These are phyloP conservation scores for Athelia sp. DNA, from an alignment of 1,284 basidiomycete genomes.

Conservation along the genomic window DNA sequence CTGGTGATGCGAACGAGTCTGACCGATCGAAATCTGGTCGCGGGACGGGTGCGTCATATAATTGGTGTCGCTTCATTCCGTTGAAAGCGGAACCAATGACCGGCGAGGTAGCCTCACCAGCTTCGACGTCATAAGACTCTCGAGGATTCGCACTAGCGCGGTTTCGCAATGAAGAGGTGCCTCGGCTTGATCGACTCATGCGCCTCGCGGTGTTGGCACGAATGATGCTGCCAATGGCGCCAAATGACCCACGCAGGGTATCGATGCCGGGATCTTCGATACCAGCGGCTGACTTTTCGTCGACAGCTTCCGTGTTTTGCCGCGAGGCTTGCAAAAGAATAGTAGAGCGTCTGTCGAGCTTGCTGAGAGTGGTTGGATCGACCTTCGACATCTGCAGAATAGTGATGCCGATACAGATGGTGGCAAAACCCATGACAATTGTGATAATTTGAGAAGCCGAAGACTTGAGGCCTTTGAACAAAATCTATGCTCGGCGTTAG, in stretches of 20 bases:
- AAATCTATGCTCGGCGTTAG: slow-evolving; percentile 42
- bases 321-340: slow-evolving; percentile 78
- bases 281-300: slow-evolving; percentile 52
- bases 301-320: slow-evolving; percentile 53
- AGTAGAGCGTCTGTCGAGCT: slow-evolving; percentile 81
- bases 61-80: slow-evolving; percentile 67
- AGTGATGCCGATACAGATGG: slow-evolving; percentile 87
- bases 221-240: slow-evolving; percentile 85
- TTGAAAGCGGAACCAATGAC: slow-evolving; percentile 20
- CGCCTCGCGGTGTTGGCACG: slow-evolving; percentile 69
- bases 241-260: slow-evolving; percentile 84
- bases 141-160: slow-evolving; percentile 30
- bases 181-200: slow-evolving; percentile 51
- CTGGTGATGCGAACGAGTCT: slow-evolving; percentile 24
- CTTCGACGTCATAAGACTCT: slow-evolving; percentile 25
- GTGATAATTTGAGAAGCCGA: slow-evolving; percentile 78
- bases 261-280: slow-evolving; percentile 84
- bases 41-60: slow-evolving; percentile 74
- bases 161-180: slow-evolving; percentile 21
- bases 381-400: slow-evolving; percentile 96
- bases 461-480: slow-evolving; percentile 89
- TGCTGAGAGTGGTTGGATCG: slow-evolving; percentile 69
- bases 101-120: slow-evolving; percentile 15
- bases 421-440: slow-evolving; percentile 86
- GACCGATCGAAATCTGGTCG: slow-evolving; percentile 16